Conservation (phyloP, 805 yeast species). For the Saccharomycopsis olivae region DNA sequence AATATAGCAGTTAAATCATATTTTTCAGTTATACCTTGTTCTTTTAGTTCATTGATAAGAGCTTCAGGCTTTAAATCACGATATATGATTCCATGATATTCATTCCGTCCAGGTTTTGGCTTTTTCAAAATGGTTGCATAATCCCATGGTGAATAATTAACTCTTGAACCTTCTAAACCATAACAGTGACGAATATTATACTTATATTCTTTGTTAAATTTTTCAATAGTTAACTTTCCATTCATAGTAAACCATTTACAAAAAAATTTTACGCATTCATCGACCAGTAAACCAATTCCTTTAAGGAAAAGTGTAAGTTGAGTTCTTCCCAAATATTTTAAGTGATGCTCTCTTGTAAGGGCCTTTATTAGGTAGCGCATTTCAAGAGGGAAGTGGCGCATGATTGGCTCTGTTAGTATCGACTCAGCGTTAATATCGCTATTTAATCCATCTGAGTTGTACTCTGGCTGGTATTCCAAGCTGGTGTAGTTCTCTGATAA, state of each 20-base stretch:
- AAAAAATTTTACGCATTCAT: slow-evolving; percentile 87
- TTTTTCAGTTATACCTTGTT: slow-evolving; percentile 45
- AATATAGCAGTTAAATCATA: slow-evolving; percentile 46
- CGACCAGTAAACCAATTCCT: slow-evolving; percentile 79
- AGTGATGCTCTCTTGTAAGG: slow-evolving; percentile 53
- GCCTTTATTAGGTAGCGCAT: slow-evolving; percentile 55
- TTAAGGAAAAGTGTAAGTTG: slow-evolving; percentile 79
- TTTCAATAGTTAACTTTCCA: slow-evolving; percentile 49
- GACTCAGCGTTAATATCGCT: slow-evolving; percentile 51
- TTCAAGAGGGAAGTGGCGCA: slow-evolving; percentile 74
- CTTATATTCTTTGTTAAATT: slow-evolving; percentile 77
- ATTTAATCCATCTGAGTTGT: slow-evolving; percentile 21
- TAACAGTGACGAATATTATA: slow-evolving; percentile 84
- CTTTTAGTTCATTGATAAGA: slow-evolving; percentile 42
- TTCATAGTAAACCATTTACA: slow-evolving; percentile 53
- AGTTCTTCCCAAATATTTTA: slow-evolving; percentile 74
- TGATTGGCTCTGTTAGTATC: slow-evolving; percentile 43
- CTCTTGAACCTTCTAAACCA: slow-evolving; percentile 86
- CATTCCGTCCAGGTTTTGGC: slow-evolving; percentile 57
- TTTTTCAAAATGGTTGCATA: slow-evolving; percentile 68
- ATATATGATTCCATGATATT: slow-evolving; percentile 91
- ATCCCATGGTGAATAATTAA: slow-evolving; percentile 76
- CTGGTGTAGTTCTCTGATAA: slow-evolving; percentile 63
- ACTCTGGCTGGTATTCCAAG: slow-evolving; percentile 29
- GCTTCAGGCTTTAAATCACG: slow-evolving; percentile 62